These are phyloP conservation scores for Calonectria pauciramosa DNA, from an alignment of 2,329 filamentous ascomycete genomes.

Conservation along the genomic window DNA sequence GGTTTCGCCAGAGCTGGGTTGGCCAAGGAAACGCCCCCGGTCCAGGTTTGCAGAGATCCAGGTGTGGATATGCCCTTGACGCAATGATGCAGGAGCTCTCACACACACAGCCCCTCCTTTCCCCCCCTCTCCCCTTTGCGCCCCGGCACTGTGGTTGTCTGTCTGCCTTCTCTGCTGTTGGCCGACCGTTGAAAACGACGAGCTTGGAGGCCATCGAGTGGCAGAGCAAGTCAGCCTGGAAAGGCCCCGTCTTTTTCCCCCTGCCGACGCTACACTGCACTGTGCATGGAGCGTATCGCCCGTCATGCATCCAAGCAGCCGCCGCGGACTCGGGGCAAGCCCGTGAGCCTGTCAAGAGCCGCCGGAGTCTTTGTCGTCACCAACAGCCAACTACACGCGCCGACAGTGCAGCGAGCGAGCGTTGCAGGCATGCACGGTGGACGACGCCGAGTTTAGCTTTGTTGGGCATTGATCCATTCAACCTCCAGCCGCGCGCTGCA, in stretches of 20 bases:
- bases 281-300: slow-evolving; percentile 31
- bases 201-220: slow-evolving; percentile 24
- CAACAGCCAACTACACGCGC: slow-evolving; percentile 6
- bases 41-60: slow-evolving; percentile 10
- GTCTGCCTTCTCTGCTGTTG: slow-evolving; percentile 20
- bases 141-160: slow-evolving; percentile 16
- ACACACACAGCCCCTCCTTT: slow-evolving; percentile 16
- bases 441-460: not conserved
- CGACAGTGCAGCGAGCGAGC: slow-evolving; percentile 1
- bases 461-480: slow-evolving; percentile 38
- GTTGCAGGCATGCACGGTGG: not conserved
- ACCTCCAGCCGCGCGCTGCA: slow-evolving; percentile 10
- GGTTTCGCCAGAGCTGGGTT: slow-evolving; percentile 9
- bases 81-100: slow-evolving; percentile 46
- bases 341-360: slow-evolving; percentile 14
- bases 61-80: slow-evolving; percentile 42
- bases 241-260: slow-evolving; percentile 14
- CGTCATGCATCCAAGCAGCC: slow-evolving; percentile 1
- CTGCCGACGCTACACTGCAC: slow-evolving; percentile 31
- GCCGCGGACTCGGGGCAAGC: slow-evolving; percentile 1
- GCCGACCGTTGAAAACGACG: slow-evolving; percentile 23
- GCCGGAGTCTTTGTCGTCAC: not conserved
- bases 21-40: slow-evolving; percentile 1
- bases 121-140: not conserved
- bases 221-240: slow-evolving; percentile 34